Conservation (phyloP, 495 filamentous ascomycete genomes). For the Barbatosphaeria neglecta region DNA sequence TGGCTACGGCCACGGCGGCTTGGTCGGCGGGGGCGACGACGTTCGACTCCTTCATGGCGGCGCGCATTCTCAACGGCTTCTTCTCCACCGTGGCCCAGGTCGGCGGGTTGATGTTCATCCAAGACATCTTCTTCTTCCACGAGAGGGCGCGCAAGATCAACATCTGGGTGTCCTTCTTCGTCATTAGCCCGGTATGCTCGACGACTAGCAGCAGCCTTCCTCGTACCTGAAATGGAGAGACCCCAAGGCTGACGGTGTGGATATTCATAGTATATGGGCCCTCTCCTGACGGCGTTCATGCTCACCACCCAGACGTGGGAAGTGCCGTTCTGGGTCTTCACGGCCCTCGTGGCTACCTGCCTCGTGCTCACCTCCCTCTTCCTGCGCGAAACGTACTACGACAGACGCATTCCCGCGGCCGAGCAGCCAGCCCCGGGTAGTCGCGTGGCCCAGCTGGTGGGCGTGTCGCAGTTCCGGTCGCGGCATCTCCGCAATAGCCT, state of each 20-base stretch:
- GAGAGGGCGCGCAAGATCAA: constrained; percentile 54
- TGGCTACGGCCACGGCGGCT: constrained; percentile 34
- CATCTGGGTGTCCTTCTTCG: constrained; percentile 38
- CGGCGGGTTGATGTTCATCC: constrained; percentile 51
- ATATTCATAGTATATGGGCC: constrained; percentile 39
- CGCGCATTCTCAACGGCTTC: constrained; percentile 52
- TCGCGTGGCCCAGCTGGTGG: constrained; percentile 30
- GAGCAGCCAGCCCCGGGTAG: constrained; percentile 31
- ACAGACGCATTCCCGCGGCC: constrained; percentile 31
- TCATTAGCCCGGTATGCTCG: constrained; percentile 32
- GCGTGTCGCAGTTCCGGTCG: constrained; percentile 33
- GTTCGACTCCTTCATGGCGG: constrained; percentile 46
- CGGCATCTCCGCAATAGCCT: constrained; percentile 31
- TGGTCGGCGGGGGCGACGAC: constrained; percentile 42
- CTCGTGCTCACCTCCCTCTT: constrained; percentile 38
- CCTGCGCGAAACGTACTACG: constrained; percentile 50
- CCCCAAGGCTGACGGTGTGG: not conserved
- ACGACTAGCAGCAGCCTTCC: too few species aligned
- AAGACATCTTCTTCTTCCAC: constrained; percentile 58
- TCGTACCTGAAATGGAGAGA: too few species aligned
- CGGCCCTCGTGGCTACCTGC: constrained; percentile 34
- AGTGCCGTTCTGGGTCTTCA: constrained; percentile 42
- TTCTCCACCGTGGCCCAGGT: constrained; percentile 41
- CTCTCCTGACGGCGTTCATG: constrained; percentile 49
- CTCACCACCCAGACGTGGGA: constrained; percentile 38